phyloP scores from a whole-genome alignment of 2,329 filamentous ascomycete species.

The Trichoderma hamatum region DNA sequence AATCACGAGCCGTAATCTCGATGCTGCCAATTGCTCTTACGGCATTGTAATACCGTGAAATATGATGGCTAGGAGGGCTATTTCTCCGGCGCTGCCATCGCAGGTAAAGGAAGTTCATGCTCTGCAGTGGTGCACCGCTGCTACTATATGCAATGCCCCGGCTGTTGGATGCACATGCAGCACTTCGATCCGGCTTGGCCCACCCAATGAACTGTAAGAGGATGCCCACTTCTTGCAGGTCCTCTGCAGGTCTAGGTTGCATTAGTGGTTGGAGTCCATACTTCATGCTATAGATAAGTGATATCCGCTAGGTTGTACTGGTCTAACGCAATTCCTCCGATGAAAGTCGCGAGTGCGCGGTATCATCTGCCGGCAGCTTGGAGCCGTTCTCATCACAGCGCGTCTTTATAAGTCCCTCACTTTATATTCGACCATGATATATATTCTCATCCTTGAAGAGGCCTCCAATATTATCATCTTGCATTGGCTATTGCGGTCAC shows the following conservation, averaged over 20 bases:
- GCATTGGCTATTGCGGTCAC: background rate
- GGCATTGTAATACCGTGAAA: background rate
- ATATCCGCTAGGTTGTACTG: background rate
- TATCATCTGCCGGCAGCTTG: background rate
- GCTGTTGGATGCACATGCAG: constrained; percentile 10
- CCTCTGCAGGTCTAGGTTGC: constrained; percentile 11
- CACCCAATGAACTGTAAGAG: constrained; percentile 1
- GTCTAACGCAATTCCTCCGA: background rate
- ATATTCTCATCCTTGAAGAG: background rate
- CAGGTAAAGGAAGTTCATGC: background rate
- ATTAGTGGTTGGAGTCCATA: constrained; percentile 9
- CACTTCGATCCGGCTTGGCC: constrained; percentile 12
- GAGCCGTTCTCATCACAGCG: background rate
- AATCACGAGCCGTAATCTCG: background rate
- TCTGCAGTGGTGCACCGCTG: background rate
- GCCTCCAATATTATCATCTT: background rate
- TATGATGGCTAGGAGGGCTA: background rate
- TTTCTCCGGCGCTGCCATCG: background rate
- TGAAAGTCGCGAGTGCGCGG: background rate
- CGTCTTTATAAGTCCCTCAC: background rate
- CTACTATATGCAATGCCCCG: constrained; percentile 2
- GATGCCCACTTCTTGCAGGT: constrained; percentile 18
- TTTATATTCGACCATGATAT: background rate
- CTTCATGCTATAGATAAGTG: background rate
- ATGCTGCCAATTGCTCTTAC: constrained; percentile 7